Conservation (phyloP, 176 grass and related monocot genomes). For the bread wheat (Triticum aestivum) region DNA sequence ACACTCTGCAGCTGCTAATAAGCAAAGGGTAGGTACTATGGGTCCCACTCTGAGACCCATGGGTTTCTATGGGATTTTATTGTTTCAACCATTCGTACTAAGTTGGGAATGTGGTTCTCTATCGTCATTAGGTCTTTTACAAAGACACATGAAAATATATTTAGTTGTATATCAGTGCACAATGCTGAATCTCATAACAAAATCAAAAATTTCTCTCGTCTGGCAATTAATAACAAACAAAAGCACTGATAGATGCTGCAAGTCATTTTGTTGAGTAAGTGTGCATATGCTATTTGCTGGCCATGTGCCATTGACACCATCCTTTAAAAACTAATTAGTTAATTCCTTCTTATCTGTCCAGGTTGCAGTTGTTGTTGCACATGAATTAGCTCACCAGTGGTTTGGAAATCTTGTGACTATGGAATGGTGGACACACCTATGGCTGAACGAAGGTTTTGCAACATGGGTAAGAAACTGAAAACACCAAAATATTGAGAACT, state of each 20-base stretch:
- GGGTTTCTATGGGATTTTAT: slow-evolving; percentile 1
- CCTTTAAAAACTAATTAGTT: slow-evolving; percentile 1
- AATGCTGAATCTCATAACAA: slow-evolving; percentile 3
- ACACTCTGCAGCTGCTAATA: slow-evolving; percentile 86
- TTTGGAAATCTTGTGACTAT: slow-evolving; percentile 98
- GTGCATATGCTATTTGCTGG: background rate
- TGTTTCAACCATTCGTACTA: slow-evolving; percentile 17
- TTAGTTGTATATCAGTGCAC: background rate
- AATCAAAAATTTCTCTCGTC: background rate
- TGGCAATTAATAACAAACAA: background rate
- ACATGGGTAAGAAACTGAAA: slow-evolving; percentile 74
- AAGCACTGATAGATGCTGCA: background rate
- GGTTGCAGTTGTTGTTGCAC: slow-evolving; percentile 91
- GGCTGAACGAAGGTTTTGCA: slow-evolving; percentile 97
- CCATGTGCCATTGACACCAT: background rate
- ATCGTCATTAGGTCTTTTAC: slow-evolving; percentile 12
- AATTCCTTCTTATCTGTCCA: slow-evolving; percentile 21
- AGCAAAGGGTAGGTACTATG: slow-evolving; percentile 59
- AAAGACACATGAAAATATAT: background rate
- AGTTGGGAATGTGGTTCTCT: background rate
- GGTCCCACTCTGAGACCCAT: no score
- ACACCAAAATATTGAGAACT: slow-evolving; percentile 4
- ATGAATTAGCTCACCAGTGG: slow-evolving; percentile 98
- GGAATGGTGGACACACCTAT: slow-evolving; percentile 99
- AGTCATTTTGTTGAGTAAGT: slow-evolving; percentile 18